Evolutionary conservation across 768 basidiomycete species (phyloP).

Genomic region (Panellus pusillus): DNA sequence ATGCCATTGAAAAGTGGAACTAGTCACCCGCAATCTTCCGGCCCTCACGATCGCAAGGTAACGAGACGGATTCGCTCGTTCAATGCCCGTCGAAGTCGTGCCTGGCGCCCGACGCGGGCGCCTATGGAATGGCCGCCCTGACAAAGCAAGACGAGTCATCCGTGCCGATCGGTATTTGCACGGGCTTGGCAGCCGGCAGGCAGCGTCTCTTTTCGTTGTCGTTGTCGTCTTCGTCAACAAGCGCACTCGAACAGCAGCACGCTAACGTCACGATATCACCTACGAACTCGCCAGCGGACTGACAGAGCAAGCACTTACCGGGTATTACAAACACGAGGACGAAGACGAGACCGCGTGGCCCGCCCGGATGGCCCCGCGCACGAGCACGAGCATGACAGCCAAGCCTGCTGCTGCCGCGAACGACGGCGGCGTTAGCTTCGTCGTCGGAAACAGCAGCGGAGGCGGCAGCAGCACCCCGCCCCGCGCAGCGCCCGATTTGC

Average conservation of each 20-base stretch:
- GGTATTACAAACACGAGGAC: not conserved
- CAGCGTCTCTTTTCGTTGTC: not conserved
- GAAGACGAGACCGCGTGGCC: not conserved
- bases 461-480: not conserved
- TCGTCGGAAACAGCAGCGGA: not conserved
- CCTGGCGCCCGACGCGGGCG: too few species aligned
- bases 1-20: too few species aligned
- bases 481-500: constrained; percentile 8
- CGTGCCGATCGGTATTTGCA: not conserved
- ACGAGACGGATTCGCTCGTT: too few species aligned
- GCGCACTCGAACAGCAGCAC: not conserved
- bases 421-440: not conserved
- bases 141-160: too few species aligned
- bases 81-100: too few species aligned
- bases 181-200: not conserved
- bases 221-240: not conserved
- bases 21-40: too few species aligned
- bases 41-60: too few species aligned
- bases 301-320: not conserved
- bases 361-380: not conserved
- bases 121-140: too few species aligned
- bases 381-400: not conserved
- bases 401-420: not conserved
- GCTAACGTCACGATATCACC: not conserved
- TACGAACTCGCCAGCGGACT: not conserved